phyloP scores from a whole-genome alignment of 768 basidiomycete genomes.

The Brasilioporus rufonigricans region DNA sequence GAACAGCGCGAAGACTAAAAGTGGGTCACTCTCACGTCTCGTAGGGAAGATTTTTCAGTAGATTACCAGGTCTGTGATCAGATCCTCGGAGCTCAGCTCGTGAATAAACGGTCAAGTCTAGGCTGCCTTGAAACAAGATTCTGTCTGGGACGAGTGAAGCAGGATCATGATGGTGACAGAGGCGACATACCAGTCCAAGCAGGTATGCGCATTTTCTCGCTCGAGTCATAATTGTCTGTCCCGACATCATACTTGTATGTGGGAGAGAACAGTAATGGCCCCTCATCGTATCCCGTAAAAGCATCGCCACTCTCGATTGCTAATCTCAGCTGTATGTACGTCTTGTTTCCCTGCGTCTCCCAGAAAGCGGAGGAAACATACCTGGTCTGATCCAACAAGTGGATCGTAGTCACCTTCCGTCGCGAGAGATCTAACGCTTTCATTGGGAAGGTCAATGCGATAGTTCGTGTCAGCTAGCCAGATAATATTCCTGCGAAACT shows the following conservation, averaged over 20 bases:
- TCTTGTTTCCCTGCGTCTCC: not conserved
- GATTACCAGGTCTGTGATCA: conserved; percentile 88
- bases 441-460: conserved; percentile 84
- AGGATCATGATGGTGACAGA: not conserved
- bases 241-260: conserved; percentile 90
- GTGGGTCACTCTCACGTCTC: not conserved
- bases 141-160: conserved; percentile 60
- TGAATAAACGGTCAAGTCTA: conserved; percentile 78
- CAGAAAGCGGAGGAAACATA: conserved; percentile 30
- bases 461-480: conserved; percentile 98
- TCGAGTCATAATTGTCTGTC: conserved; percentile 88
- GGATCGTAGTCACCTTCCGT: conserved; percentile 64
- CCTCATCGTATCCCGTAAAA: conserved; percentile 85
- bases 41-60: not conserved
- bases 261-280: conserved; percentile 85
- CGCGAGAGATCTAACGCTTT: conserved; percentile 68
- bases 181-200: conserved; percentile 85
- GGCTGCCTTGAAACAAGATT: conserved; percentile 79
- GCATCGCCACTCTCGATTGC: conserved; percentile 71
- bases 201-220: conserved; percentile 94
- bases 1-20: conserved; percentile 80
- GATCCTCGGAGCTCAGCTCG: conserved; percentile 87
- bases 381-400: conserved; percentile 85
- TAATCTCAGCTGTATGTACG: conserved; percentile 54
- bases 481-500: conserved; percentile 71